These are phyloP conservation scores for Elaeagnus macrophylla DNA, from an alignment of 306 rosid species.

Conservation along the genomic window DNA sequence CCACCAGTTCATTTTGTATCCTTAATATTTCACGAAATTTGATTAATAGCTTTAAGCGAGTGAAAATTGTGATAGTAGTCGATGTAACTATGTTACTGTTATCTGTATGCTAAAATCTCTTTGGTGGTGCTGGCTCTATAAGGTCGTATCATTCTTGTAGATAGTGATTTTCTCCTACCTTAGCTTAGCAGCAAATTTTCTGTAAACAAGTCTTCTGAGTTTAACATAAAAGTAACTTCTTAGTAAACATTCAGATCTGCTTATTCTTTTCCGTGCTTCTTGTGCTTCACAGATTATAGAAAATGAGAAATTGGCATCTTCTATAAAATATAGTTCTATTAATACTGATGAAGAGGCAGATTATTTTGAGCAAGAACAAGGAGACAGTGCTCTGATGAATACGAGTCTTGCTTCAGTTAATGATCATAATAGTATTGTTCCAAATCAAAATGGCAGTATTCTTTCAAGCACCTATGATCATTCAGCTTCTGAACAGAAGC, in stretches of 20 bases:
- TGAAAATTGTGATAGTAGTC: no score
- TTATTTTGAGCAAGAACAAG: constrained; percentile 25
- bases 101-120: no score
- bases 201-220: neutral
- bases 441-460: constrained; percentile 26
- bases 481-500: constrained; percentile 30
- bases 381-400: constrained; percentile 22
- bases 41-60: no score
- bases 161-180: no score
- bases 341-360: constrained; percentile 28
- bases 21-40: no score
- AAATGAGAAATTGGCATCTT: constrained; percentile 56
- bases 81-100: no score
- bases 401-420: constrained; percentile 17
- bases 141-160: no score
- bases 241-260: neutral
- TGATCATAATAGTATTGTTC: constrained; percentile 16
- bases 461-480: constrained; percentile 22
- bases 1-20: no score
- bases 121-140: no score
- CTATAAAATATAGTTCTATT: constrained; percentile 32
- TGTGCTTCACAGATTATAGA: constrained; percentile 65
- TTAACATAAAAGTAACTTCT: neutral
- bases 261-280: neutral
- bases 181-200: no score